These are phyloP conservation scores for Kazachstania africana DNA, from an alignment of 805 yeast genomes.

Conservation along the genomic window DNA sequence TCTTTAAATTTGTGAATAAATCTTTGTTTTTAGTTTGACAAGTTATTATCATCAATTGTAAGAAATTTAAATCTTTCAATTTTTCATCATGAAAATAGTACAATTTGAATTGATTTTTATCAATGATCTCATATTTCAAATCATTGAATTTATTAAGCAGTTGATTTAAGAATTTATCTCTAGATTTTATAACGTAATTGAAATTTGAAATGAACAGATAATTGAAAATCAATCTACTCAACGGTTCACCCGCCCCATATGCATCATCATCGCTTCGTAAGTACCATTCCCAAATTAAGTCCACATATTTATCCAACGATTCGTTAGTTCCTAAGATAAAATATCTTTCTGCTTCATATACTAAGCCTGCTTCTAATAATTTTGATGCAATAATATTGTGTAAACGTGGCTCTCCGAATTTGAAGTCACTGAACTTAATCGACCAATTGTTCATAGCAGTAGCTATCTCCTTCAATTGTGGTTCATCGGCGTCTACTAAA, in stretches of 20 bases:
- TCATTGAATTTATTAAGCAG: slow-evolving; percentile 18
- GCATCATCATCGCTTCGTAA: slow-evolving; percentile 12
- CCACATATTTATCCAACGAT: slow-evolving; percentile 37
- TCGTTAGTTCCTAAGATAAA: slow-evolving; percentile 55
- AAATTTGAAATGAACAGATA: slow-evolving; percentile 59
- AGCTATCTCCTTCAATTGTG: slow-evolving; percentile 54
- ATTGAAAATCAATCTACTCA: slow-evolving; percentile 58
- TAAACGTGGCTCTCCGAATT: slow-evolving; percentile 64
- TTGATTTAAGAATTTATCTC: slow-evolving; percentile 26
- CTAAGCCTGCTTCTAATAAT: slow-evolving; percentile 40
- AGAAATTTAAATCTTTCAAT: slow-evolving; percentile 45
- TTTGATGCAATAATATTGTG: slow-evolving; percentile 66
- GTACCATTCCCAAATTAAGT: slow-evolving; percentile 37
- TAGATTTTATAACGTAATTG: slow-evolving; percentile 40
- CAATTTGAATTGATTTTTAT: slow-evolving; percentile 24
- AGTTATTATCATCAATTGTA: slow-evolving; percentile 52
- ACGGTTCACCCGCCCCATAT: slow-evolving; percentile 24
- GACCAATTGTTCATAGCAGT: slow-evolving; percentile 63
- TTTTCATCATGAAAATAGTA: slow-evolving; percentile 26
- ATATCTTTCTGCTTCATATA: slow-evolving; percentile 62
- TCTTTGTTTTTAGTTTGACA: slow-evolving; percentile 43
- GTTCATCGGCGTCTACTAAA: slow-evolving; percentile 37
- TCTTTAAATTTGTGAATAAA: slow-evolving; percentile 41
- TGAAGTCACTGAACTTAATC: slow-evolving; percentile 33
- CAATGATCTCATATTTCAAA: slow-evolving; percentile 16